A percentile compares a stretch with the other conserved stretches of the same genome.
These are phyloP conservation scores for Bocquillonia castaneifolia DNA, from an alignment of 441 rosid species.

Conservation along the genomic window DNA sequence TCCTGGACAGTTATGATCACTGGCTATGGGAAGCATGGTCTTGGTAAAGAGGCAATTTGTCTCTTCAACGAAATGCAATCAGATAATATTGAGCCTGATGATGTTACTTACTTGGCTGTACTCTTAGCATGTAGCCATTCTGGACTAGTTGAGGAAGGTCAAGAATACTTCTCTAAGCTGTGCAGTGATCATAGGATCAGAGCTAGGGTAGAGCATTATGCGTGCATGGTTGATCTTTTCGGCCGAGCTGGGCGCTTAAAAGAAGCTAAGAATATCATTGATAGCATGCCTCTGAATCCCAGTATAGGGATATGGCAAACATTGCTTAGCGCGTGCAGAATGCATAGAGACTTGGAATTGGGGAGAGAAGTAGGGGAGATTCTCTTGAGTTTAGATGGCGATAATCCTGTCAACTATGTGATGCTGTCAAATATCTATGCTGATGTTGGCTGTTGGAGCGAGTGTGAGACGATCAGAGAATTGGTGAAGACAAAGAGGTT, in stretches of 20 bases:
- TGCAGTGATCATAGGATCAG: constrained; percentile 33
- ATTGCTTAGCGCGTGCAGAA: constrained; percentile 72
- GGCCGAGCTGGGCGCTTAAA: constrained; percentile 68
- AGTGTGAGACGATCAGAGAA: constrained; percentile 51
- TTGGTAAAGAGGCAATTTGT: constrained; percentile 53
- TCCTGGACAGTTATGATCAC: constrained; percentile 90
- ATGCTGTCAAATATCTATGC: constrained; percentile 81
- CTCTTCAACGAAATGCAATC: constrained; percentile 52
- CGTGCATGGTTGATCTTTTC: constrained; percentile 79
- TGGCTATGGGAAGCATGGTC: constrained; percentile 87
- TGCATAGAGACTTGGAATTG: constrained; percentile 59
- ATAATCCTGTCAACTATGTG: constrained; percentile 71
- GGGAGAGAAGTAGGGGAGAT: constrained; percentile 66
- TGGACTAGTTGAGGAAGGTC: constrained; percentile 61
- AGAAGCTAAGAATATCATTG: constrained; percentile 67
- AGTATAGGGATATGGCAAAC: constrained; percentile 84
- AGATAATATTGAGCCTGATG: constrained; percentile 54
- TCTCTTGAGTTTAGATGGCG: constrained; percentile 49
- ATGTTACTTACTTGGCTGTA: constrained; percentile 68
- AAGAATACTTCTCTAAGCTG: constrained; percentile 47
- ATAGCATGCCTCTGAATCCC: constrained; percentile 59
- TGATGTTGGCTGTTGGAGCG: constrained; percentile 65
- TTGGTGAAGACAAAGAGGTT: constrained; percentile 43
- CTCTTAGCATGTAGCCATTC: constrained; percentile 89
- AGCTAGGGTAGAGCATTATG: constrained; percentile 72